Evolutionary conservation across 768 basidiomycete species (phyloP).

Genomic region (Tephrocybe sp.): DNA sequence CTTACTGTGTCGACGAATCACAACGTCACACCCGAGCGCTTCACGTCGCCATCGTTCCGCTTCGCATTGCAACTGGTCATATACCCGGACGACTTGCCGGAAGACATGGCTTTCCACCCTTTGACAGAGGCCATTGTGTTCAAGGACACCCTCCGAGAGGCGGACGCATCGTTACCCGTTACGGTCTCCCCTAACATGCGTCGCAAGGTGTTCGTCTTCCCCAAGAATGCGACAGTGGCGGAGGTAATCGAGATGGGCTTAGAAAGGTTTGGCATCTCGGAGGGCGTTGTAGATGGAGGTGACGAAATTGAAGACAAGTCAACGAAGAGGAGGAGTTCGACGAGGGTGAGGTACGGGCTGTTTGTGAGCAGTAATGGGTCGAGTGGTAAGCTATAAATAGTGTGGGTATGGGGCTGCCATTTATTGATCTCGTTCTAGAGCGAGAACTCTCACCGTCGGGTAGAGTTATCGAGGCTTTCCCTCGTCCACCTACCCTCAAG

Average conservation of each 20-base stretch:
- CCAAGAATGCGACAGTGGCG: constrained; percentile 93
- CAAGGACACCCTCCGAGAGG: constrained; percentile 66
- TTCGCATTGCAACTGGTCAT: constrained; percentile 89
- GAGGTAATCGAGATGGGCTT: constrained; percentile 93
- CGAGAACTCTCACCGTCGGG: constrained; percentile 76
- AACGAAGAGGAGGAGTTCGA: constrained; percentile 73
- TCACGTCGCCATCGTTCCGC: constrained; percentile 79
- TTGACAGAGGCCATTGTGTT: constrained; percentile 93
- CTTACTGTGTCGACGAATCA: constrained; percentile 40
- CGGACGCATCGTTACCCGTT: constrained; percentile 43
- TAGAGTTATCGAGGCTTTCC: constrained; percentile 83
- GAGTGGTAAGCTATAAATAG: constrained; percentile 54
- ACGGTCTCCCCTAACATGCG: constrained; percentile 61
- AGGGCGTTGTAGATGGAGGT: constrained; percentile 98
- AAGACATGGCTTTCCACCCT: constrained; percentile 93
- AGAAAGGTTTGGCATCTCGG: constrained; percentile 91
- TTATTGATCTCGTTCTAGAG: constrained; percentile 46
- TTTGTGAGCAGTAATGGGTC: constrained; percentile 56
- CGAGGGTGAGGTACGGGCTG: constrained; percentile 83
- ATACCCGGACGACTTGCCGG: constrained; percentile 88
- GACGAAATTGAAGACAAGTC: constrained; percentile 97
- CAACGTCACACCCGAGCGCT: constrained; percentile 66
- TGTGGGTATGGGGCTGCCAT: constrained; percentile 5
- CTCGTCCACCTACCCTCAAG: constrained; percentile 70
- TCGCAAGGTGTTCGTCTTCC: constrained; percentile 86